Evolutionary conservation across 495 filamentous ascomycete genomes (phyloP).

Genomic region (Cercophora sp.): DNA sequence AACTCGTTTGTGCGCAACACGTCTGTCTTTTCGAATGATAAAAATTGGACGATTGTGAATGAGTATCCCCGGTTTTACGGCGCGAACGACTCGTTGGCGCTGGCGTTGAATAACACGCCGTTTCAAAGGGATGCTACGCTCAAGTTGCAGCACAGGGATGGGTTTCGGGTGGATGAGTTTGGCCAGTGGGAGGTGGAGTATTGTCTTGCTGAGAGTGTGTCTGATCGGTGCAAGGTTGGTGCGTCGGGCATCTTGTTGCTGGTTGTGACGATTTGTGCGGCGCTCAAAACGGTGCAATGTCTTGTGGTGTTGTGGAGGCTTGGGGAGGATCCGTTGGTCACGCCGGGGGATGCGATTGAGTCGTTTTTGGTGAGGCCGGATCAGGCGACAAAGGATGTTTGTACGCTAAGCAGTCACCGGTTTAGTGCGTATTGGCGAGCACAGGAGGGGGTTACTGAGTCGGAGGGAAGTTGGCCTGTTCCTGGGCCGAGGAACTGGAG

Average conservation of each 20-base stretch:
- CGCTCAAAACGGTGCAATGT: background rate
- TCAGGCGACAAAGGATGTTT: background rate
- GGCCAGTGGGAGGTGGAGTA: background rate
- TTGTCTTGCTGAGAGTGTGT: conserved; percentile 1
- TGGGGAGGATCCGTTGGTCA: background rate
- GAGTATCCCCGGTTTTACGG: too few relatives aligned
- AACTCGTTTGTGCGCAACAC: background rate
- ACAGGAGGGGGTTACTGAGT: too few relatives aligned
- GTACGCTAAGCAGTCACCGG: background rate
- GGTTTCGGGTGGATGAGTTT: background rate
- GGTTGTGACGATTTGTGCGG: background rate
- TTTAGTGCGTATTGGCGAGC: background rate
- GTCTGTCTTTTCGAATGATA: background rate
- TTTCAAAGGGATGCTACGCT: background rate
- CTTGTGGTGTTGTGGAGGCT: background rate
- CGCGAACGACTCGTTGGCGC: too few relatives aligned
- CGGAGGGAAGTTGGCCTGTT: too few relatives aligned
- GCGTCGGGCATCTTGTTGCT: background rate
- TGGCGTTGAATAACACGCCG: background rate
- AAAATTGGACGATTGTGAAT: background rate
- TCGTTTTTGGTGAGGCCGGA: background rate
- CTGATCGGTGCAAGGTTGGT: background rate
- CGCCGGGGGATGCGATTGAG: conserved; percentile 3
- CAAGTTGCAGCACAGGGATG: background rate
- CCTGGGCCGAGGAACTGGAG: too few relatives aligned